Evolutionary conservation across 2,329 filamentous ascomycete species (phyloP).

Genomic region (Neopestalotiopsis sp.): DNA sequence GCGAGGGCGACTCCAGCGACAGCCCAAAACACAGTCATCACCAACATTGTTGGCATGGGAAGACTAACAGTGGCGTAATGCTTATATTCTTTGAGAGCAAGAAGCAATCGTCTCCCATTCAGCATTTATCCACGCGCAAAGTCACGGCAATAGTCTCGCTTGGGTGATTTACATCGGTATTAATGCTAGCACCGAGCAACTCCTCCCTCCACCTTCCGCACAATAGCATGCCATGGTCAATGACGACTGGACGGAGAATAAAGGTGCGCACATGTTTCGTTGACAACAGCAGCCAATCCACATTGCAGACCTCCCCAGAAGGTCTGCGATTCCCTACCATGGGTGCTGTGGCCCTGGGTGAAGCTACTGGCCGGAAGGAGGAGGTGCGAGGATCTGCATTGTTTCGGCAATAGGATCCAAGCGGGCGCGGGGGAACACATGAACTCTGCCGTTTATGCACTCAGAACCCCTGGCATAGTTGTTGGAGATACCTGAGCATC

Average conservation of each 20-base stretch:
- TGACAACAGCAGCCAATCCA: background rate
- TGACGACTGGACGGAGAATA: conserved; percentile 14
- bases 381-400: conserved; percentile 12
- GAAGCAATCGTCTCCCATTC: background rate
- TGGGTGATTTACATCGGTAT: background rate
- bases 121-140: background rate
- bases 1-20: conserved; percentile 15
- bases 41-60: conserved; percentile 19
- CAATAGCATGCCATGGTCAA: background rate
- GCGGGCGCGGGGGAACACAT: conserved; percentile 8
- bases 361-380: conserved; percentile 7
- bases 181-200: background rate
- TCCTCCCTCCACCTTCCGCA: background rate
- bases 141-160: background rate
- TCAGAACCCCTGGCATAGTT: background rate
- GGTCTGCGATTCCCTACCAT: background rate
- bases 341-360: background rate
- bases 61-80: background rate
- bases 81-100: background rate
- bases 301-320: background rate
- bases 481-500: background rate
- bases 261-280: background rate
- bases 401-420: conserved; percentile 4
- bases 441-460: conserved; percentile 7
- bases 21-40: conserved; percentile 23